Percentiles rank a stretch among this genome's conserved stretches.
phyloP scores from a whole-genome alignment of 2,329 filamentous ascomycete species.

The Stemphylium lycopersici region DNA sequence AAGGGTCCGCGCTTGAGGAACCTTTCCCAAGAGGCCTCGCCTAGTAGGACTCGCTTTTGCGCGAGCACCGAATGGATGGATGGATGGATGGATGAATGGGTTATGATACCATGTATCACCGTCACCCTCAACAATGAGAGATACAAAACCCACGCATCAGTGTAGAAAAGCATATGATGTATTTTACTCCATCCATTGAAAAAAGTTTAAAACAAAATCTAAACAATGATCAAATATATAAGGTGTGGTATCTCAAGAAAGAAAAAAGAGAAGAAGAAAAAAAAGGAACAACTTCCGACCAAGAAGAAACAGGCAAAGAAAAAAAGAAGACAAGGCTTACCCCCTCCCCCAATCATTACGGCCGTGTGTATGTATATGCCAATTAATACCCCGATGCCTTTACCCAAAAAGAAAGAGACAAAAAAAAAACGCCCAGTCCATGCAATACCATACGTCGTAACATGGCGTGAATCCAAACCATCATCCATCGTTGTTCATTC shows the following conservation, averaged over 20 bases:
- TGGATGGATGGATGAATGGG: no score
- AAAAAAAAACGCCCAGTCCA: slow-evolving; percentile 1
- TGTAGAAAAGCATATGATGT: not conserved
- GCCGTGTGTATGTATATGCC: not conserved
- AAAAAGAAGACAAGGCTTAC: not conserved
- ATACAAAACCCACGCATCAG: no score
- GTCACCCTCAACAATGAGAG: no score
- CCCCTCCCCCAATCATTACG: not conserved
- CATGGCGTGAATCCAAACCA: not conserved
- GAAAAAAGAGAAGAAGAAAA: no score
- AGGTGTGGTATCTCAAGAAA: slow-evolving; percentile 14
- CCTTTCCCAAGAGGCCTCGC: no score
- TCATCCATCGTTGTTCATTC: slow-evolving; percentile 4
- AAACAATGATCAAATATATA: slow-evolving; percentile 1
- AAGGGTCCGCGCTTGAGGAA: no score
- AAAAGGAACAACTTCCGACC: not conserved
- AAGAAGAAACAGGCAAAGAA: not conserved
- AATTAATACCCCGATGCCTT: not conserved
- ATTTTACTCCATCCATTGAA: not conserved
- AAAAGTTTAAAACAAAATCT: not conserved
- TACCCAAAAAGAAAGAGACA: not conserved
- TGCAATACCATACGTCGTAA: slow-evolving; percentile 7
- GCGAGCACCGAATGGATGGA: no score
- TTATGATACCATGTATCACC: no score
- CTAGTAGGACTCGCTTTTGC: no score